phyloP scores from a whole-genome alignment of 2,329 filamentous ascomycete genomes.

The Alternaria metachromatica region DNA sequence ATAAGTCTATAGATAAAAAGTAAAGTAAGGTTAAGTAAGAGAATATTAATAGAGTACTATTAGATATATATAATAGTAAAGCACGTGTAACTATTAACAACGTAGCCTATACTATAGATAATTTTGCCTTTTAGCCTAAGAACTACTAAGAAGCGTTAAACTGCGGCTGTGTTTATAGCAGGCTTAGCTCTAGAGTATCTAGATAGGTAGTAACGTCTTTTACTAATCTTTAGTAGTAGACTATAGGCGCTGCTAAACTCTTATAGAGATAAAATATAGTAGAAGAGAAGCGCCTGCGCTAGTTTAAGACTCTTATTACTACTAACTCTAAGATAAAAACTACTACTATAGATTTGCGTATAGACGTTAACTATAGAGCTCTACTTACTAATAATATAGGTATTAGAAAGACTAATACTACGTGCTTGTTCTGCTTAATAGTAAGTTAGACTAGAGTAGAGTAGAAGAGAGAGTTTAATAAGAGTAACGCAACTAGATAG shows the following conservation, averaged over 20 bases:
- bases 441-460: background rate
- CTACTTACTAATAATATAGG: background rate
- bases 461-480: too few species aligned
- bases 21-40: too few species aligned
- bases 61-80: too few species aligned
- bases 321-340: background rate
- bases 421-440: background rate
- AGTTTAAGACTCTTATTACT: background rate
- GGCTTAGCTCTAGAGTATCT: background rate
- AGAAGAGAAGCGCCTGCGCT: background rate
- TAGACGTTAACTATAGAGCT: background rate
- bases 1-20: too few species aligned
- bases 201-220: too few species aligned
- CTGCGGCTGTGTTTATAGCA: background rate
- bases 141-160: background rate
- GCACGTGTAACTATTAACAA: background rate
- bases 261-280: background rate
- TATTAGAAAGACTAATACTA: background rate
- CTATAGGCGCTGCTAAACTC: background rate
- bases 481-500: too few species aligned
- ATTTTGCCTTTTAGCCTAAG: background rate
- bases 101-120: background rate
- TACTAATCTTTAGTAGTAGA: background rate
- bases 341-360: background rate
- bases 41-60: too few species aligned